These are phyloP conservation scores for Fraxinus cuspidata DNA, from an alignment of 257 asterid genomes.

Conservation along the genomic window DNA sequence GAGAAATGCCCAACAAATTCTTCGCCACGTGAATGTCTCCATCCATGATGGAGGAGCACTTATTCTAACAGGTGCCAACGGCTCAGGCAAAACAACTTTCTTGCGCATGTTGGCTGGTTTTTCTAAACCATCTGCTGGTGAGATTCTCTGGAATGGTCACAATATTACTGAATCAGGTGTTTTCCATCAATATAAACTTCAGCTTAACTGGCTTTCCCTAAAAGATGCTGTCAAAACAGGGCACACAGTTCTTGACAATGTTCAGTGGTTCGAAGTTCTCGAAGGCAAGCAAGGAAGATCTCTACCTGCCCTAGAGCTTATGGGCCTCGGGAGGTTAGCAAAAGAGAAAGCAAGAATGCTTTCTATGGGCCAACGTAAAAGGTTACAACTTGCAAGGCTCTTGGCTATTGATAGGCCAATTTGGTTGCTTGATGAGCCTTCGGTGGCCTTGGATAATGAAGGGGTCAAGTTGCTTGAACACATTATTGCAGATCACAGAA, in stretches of 20 bases:
- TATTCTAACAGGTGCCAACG: conserved; percentile 71
- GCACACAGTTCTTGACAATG: conserved; percentile 76
- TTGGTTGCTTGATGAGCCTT: conserved; percentile 93
- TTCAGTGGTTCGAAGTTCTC: conserved; percentile 80
- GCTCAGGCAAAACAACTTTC: conserved; percentile 81
- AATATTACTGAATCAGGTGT: conserved; percentile 68
- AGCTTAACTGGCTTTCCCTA: conserved; percentile 78
- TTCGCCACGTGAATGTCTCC: conserved; percentile 74
- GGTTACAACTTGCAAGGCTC: conserved; percentile 81
- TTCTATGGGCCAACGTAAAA: conserved; percentile 81
- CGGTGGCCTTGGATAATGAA: conserved; percentile 79
- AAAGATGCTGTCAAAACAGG: conserved; percentile 70
- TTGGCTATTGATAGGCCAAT: conserved; percentile 84
- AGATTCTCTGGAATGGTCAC: conserved; percentile 85
- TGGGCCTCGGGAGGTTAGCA: conserved; percentile 81
- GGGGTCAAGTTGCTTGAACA: conserved; percentile 71
- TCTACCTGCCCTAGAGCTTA: conserved; percentile 65
- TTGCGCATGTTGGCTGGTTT: conserved; percentile 87
- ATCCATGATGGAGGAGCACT: conserved; percentile 80
- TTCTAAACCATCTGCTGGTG: conserved; percentile 81
- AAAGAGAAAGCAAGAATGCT: conserved; percentile 79
- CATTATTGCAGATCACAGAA: conserved; percentile 67
- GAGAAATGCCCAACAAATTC: conserved; percentile 90
- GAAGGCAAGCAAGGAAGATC: conserved; percentile 83
- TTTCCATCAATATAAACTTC: conserved; percentile 84